Conservation (phyloP, 1,284 basidiomycete genomes). For the Takashimella koratensis region DNA sequence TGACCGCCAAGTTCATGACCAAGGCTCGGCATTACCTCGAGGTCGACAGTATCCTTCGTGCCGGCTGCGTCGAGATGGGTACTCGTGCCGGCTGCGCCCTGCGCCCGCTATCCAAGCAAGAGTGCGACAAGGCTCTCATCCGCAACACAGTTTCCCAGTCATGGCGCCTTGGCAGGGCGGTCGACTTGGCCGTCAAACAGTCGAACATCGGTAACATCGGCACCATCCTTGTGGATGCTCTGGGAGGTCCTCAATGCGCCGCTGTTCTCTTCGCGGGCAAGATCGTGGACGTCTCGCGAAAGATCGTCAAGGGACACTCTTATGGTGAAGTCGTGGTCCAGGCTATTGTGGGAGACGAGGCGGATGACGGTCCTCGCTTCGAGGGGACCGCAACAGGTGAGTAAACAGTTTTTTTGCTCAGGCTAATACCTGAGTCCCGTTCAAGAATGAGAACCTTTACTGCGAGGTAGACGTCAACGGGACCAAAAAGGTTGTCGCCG, state of each 20-base stretch:
- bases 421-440: slow-evolving; percentile 51
- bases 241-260: slow-evolving; percentile 55
- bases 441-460: slow-evolving; percentile 60
- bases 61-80: slow-evolving; percentile 36
- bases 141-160: slow-evolving; percentile 55
- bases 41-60: slow-evolving; percentile 22
- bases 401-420: too few species aligned
- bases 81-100: slow-evolving; percentile 24
- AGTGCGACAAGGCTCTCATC: slow-evolving; percentile 30
- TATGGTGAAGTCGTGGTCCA: slow-evolving; percentile 55
- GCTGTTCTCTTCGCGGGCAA: slow-evolving; percentile 57
- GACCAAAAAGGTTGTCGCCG: slow-evolving; percentile 38
- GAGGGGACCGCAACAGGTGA: not conserved
- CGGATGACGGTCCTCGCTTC: slow-evolving; percentile 43
- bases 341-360: slow-evolving; percentile 53
- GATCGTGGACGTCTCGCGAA: slow-evolving; percentile 54
- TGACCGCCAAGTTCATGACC: slow-evolving; percentile 17
- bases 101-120: slow-evolving; percentile 16
- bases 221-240: slow-evolving; percentile 51
- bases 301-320: slow-evolving; percentile 54
- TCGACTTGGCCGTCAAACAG: slow-evolving; percentile 51
- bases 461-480: slow-evolving; percentile 50
- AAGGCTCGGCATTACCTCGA: slow-evolving; percentile 24
- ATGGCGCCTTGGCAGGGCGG: slow-evolving; percentile 57
- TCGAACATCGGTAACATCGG: slow-evolving; percentile 34